phyloP scores from a whole-genome alignment of 1,284 basidiomycete genomes.

The Tilletia indica region DNA sequence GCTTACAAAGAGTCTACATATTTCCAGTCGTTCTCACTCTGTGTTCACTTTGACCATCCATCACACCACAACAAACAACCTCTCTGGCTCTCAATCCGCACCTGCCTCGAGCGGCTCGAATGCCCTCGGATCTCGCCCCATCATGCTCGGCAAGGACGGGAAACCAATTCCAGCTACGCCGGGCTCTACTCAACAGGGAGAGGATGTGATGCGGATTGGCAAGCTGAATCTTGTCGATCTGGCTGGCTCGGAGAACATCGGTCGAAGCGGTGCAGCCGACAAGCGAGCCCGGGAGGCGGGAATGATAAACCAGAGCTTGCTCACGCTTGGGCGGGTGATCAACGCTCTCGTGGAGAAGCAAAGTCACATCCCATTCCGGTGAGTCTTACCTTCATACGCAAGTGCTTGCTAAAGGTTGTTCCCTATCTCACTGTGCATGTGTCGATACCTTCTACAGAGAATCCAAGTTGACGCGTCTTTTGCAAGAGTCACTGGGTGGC shows the following conservation, averaged over 20 bases:
- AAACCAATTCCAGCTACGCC: neutral
- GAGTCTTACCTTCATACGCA: slow-evolving; percentile 33
- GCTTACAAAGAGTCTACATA: neutral
- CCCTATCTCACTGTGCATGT: neutral
- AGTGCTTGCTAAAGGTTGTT: neutral
- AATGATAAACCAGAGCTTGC: slow-evolving; percentile 96
- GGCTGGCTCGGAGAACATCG: slow-evolving; percentile 96
- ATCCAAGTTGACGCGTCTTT: slow-evolving; percentile 85
- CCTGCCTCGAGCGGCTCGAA: neutral
- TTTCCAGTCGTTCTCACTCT: slow-evolving; percentile 81
- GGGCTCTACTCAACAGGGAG: slow-evolving; percentile 57
- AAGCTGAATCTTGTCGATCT: slow-evolving; percentile 97
- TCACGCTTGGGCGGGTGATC: slow-evolving; percentile 94
- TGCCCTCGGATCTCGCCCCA: neutral
- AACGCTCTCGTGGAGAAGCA: slow-evolving; percentile 92
- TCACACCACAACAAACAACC: slow-evolving; percentile 20
- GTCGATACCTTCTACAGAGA: slow-evolving; percentile 48
- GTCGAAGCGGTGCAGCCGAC: slow-evolving; percentile 90
- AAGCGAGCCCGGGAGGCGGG: slow-evolving; percentile 93
- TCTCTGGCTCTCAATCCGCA: neutral
- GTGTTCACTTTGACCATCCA: slow-evolving; percentile 97
- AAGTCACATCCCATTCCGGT: slow-evolving; percentile 87
- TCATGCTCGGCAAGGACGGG: slow-evolving; percentile 61
- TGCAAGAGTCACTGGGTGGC: slow-evolving; percentile 98
- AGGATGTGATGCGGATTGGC: slow-evolving; percentile 86